Conservation (phyloP, 2,329 filamentous ascomycete genomes). For the Xylaria sp. region DNA sequence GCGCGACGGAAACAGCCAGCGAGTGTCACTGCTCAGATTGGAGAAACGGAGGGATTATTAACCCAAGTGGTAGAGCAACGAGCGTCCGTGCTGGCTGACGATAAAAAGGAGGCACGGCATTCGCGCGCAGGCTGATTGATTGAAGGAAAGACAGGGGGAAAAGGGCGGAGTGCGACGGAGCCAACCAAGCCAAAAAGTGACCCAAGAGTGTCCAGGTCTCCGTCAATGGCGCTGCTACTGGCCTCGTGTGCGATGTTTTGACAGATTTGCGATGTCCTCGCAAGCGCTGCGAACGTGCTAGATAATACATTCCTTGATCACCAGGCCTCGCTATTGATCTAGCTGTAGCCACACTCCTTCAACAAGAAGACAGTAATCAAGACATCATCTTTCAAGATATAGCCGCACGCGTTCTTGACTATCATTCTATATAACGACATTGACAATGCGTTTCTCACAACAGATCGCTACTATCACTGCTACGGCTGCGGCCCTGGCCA, state of each 20-base stretch:
- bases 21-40: neutral
- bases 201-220: neutral
- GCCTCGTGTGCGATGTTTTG: neutral
- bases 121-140: conserved; percentile 16
- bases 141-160: conserved; percentile 28
- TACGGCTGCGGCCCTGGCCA: conserved; percentile 23
- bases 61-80: conserved; percentile 2
- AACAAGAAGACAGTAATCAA: conserved; percentile 9
- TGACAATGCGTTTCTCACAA: conserved; percentile 59
- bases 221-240: conserved; percentile 1
- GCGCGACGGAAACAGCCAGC: conserved; percentile 2
- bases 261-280: neutral
- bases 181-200: conserved; percentile 12
- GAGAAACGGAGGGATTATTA: neutral
- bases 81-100: conserved; percentile 12
- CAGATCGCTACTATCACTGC: conserved; percentile 21
- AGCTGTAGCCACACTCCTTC: conserved; percentile 27
- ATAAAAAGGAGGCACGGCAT: conserved; percentile 25
- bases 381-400: conserved; percentile 13
- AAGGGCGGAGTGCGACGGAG: conserved; percentile 22
- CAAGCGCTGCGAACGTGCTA: neutral
- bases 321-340: conserved; percentile 31
- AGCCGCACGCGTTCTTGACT: conserved; percentile 21
- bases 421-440: conserved; percentile 41
- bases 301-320: conserved; percentile 34